Percentiles rank a stretch among this genome's conserved stretches.
Evolutionary conservation across 139 green algal genomes (phyloP).

Genomic region (Chlorella sorokiniana): DNA sequence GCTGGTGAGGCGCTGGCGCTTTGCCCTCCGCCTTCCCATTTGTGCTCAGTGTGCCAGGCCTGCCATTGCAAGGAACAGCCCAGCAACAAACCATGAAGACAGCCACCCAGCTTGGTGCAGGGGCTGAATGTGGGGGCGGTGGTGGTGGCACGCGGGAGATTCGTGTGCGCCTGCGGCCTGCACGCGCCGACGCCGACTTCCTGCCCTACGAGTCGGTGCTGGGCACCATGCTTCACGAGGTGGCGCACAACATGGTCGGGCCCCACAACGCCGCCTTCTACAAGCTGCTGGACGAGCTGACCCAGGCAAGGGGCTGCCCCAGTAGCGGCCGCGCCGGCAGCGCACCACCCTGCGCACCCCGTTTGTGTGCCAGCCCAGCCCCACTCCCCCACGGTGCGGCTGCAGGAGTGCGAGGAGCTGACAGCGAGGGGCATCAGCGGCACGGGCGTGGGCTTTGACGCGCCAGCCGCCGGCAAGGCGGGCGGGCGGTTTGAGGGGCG

Average conservation of each 20-base stretch:
- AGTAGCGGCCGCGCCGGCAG: too few species aligned
- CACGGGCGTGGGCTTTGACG: conserved; percentile 54
- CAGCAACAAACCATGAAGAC: too few species aligned
- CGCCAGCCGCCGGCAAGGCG: conserved; percentile 34
- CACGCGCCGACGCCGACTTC: conserved; percentile 50
- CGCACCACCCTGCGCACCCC: not conserved
- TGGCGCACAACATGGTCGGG: conserved; percentile 73
- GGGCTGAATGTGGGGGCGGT: conserved; percentile 62
- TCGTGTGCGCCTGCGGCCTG: conserved; percentile 53
- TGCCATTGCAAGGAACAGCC: too few species aligned
- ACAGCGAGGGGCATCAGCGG: conserved; percentile 75
- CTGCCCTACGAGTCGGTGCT: conserved; percentile 77
- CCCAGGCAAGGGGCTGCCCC: not conserved
- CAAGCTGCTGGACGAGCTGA: conserved; percentile 84
- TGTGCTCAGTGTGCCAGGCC: not conserved
- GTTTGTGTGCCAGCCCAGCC: not conserved
- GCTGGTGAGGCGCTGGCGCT: conserved; percentile 44
- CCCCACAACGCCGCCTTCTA: conserved; percentile 74
- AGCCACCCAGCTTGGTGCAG: not conserved
- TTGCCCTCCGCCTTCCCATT: not conserved
- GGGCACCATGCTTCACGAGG: conserved; percentile 91
- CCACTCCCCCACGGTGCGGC: too few species aligned
- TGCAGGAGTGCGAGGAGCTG: conserved; percentile 82
- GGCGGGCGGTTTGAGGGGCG: conserved; percentile 28
- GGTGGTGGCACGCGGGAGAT: conserved; percentile 60